These are phyloP conservation scores for Populus davidiana DNA, from an alignment of 345 rosid species.

Conservation along the genomic window DNA sequence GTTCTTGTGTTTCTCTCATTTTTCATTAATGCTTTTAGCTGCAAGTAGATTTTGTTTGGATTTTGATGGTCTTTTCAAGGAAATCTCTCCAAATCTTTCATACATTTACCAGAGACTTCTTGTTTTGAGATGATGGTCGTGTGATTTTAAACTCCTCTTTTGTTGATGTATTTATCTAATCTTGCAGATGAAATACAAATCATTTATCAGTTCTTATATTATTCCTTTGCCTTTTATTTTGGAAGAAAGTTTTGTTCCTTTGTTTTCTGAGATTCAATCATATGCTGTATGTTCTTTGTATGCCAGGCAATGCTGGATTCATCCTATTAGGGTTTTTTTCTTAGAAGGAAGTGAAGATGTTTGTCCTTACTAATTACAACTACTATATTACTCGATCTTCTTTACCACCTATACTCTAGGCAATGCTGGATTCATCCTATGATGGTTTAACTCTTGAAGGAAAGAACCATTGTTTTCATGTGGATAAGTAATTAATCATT, in stretches of 20 bases:
- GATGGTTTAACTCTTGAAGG: no score
- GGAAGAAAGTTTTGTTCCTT: background rate
- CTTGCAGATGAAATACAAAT: background rate
- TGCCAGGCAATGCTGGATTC: constrained; percentile 6
- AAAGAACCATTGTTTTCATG: no score
- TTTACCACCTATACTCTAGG: no score
- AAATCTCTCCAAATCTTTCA: background rate
- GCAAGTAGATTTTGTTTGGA: background rate
- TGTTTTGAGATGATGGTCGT: background rate
- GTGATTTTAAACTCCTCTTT: background rate
- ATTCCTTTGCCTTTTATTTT: background rate
- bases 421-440: no score
- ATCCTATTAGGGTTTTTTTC: background rate
- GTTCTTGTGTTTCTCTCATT: constrained; percentile 18
- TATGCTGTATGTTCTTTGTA: background rate
- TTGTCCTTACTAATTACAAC: background rate
- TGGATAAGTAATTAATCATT: no score
- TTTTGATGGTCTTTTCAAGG: background rate
- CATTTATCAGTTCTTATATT: background rate
- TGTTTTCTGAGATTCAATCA: background rate
- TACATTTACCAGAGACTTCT: background rate
- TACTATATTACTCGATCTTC: background rate
- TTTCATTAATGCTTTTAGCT: background rate
- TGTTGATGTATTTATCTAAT: background rate
- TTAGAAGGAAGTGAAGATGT: constrained; percentile 3